A percentile compares a stretch with the other conserved stretches of the same genome.
Conservation (phyloP, 495 filamentous ascomycete genomes). For the Aspergillus diversus region DNA sequence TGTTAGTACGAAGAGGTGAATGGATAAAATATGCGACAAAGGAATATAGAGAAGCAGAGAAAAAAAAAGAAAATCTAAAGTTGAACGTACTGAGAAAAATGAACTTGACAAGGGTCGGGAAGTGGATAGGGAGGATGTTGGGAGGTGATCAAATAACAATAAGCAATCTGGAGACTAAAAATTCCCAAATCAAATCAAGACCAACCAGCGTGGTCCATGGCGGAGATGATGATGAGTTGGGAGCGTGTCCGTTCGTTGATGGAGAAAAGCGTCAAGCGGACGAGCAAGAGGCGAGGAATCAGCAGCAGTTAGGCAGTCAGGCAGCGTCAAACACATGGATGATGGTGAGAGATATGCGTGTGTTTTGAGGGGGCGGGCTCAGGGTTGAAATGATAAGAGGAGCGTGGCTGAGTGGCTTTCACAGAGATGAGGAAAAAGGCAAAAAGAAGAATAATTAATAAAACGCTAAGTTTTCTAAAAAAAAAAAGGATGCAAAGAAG, state of each 20-base stretch:
- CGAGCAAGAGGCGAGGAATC: not conserved
- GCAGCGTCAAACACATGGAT: slow-evolving; percentile 19
- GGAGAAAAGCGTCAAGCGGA: slow-evolving; percentile 4
- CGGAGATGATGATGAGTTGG: slow-evolving; percentile 29
- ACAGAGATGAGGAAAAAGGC: not conserved
- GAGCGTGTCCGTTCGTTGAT: slow-evolving; percentile 20
- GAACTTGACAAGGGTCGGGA: not conserved
- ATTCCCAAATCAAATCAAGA: slow-evolving; percentile 10
- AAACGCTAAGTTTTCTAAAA: slow-evolving; percentile 13
- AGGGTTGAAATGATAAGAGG: slow-evolving; percentile 3
- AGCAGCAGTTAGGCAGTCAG: slow-evolving; percentile 27
- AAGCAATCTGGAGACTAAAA: slow-evolving; percentile 3
- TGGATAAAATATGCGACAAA: slow-evolving; percentile 13
- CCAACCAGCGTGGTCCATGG: slow-evolving; percentile 33
- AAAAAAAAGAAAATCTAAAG: slow-evolving; percentile 11
- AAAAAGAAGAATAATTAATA: slow-evolving; percentile 8
- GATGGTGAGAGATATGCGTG: not conserved
- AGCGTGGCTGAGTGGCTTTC: not conserved
- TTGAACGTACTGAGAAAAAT: slow-evolving; percentile 15
- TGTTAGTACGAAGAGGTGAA: slow-evolving; percentile 13
- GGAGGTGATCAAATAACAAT: slow-evolving; percentile 10
- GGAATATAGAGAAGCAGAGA: slow-evolving; percentile 13
- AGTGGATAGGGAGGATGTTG: not conserved
- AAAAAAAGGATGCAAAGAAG: slow-evolving; percentile 12
- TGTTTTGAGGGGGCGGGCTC: not conserved